A percentile compares a stretch with the other conserved stretches of the same genome.
These are phyloP conservation scores for Hirschfeldia incana DNA, from an alignment of 345 rosid genomes.

Conservation along the genomic window DNA sequence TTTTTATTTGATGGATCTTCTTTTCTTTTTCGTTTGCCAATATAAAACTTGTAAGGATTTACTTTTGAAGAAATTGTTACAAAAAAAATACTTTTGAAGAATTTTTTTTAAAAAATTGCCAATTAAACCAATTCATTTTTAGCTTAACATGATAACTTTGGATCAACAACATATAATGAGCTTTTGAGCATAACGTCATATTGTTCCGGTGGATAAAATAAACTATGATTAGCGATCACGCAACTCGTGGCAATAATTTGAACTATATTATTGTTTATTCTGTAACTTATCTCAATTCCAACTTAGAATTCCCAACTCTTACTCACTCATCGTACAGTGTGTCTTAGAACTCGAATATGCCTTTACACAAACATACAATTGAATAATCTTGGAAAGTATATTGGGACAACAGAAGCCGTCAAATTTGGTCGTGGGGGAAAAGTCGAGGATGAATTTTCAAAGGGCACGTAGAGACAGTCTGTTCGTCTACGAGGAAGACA, in stretches of 20 bases:
- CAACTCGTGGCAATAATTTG: background rate
- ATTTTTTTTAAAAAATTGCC: background rate
- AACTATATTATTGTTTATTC: background rate
- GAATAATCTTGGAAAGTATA: background rate
- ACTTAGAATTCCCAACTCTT: background rate
- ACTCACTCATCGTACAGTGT: background rate
- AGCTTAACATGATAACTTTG: background rate
- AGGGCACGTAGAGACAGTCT: constrained; percentile 6
- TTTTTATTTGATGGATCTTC: background rate
- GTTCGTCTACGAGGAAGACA: constrained; percentile 16
- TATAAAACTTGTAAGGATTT: background rate
- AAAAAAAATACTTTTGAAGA: background rate
- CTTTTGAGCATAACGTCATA: background rate
- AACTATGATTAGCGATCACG: background rate
- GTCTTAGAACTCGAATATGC: background rate
- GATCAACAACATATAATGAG: background rate
- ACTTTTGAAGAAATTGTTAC: background rate
- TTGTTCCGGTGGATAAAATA: background rate
- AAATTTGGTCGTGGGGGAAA: constrained; percentile 14
- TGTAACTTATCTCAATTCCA: background rate
- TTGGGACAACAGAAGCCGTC: constrained; percentile 4
- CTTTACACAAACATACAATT: background rate
- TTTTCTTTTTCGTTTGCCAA: background rate
- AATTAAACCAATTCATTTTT: background rate
- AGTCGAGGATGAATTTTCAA: constrained; percentile 19